Percentiles rank a stretch among this genome's conserved stretches.
Evolutionary conservation across 2,329 filamentous ascomycete genomes (phyloP).

Genomic region (Verticillium nubilum): DNA sequence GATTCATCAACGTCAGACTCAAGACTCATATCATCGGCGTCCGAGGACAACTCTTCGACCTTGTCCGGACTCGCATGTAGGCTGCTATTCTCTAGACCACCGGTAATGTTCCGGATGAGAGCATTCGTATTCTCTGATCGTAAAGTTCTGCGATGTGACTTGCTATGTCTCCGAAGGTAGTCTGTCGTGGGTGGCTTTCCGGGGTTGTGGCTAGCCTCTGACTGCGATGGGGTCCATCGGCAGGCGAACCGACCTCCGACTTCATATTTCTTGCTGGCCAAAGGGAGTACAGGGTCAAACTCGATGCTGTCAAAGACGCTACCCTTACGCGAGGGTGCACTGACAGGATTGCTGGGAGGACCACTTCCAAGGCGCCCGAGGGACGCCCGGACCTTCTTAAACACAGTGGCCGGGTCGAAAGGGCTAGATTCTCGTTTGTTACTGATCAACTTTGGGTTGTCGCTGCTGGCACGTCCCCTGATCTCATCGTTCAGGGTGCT

Average conservation of each 20-base stretch:
- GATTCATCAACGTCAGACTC: conserved; percentile 52
- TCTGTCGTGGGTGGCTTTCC: conserved; percentile 38
- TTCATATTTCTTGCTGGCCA: conserved; percentile 55
- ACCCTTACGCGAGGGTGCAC: conserved; percentile 24
- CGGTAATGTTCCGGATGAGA: conserved; percentile 30
- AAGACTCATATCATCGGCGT: conserved; percentile 43
- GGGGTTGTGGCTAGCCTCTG: conserved; percentile 19
- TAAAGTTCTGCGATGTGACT: conserved; percentile 26
- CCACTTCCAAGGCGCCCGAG: conserved; percentile 20
- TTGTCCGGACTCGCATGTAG: conserved; percentile 32
- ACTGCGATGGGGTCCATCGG: conserved; percentile 23
- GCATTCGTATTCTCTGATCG: conserved; percentile 21
- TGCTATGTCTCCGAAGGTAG: conserved; percentile 43
- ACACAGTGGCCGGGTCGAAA: conserved; percentile 53
- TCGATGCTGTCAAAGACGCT: conserved; percentile 50
- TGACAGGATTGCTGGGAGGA: conserved; percentile 11
- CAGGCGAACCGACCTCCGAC: conserved; percentile 50
- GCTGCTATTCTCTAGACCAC: conserved; percentile 25
- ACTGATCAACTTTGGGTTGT: conserved; percentile 3
- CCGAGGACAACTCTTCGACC: conserved; percentile 32
- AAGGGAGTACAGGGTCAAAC: conserved; percentile 46
- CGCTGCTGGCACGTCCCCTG: conserved; percentile 16
- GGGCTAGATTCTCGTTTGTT: conserved; percentile 51
- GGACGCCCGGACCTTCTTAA: conserved; percentile 50
- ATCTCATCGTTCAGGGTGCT: conserved; percentile 43